These are phyloP conservation scores for Metschnikowia proteae DNA, from an alignment of 805 yeast species.

Conservation along the genomic window DNA sequence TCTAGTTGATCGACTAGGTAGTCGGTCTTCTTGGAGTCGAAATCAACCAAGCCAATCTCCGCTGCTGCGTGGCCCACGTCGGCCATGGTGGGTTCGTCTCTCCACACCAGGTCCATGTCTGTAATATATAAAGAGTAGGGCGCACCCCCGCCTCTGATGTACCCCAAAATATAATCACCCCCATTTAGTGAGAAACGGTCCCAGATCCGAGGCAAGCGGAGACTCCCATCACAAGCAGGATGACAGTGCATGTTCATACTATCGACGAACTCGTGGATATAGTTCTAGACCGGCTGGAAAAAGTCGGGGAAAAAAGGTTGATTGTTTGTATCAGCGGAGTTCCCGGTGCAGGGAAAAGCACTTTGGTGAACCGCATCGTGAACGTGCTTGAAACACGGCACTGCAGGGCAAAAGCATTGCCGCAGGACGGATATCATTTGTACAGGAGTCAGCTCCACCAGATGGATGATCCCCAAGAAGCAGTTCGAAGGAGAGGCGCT, in stretches of 20 bases:
- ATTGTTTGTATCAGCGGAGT: conserved; percentile 64
- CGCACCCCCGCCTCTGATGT: conserved; percentile 8
- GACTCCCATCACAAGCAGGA: neutral
- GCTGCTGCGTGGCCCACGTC: conserved; percentile 19
- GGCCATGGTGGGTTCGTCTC: conserved; percentile 17
- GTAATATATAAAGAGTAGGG: conserved; percentile 26
- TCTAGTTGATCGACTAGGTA: conserved; percentile 17
- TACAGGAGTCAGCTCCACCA: conserved; percentile 28
- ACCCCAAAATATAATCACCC: conserved; percentile 12
- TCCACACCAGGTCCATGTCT: conserved; percentile 27
- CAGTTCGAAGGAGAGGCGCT: conserved; percentile 71
- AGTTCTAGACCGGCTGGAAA: conserved; percentile 5
- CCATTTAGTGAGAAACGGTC: conserved; percentile 4
- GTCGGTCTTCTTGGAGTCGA: conserved; percentile 15
- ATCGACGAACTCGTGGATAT: conserved; percentile 10
- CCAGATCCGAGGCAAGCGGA: conserved; percentile 12
- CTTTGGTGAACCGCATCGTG: conserved; percentile 52
- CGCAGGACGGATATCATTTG: conserved; percentile 42
- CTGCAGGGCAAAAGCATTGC: conserved; percentile 23
- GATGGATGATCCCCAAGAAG: conserved; percentile 53
- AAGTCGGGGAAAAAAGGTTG: conserved; percentile 30
- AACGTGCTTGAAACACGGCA: conserved; percentile 17
- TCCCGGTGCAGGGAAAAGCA: conserved; percentile 86
- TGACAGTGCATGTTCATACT: conserved; percentile 11
- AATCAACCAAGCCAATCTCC: conserved; percentile 28